These are phyloP conservation scores for Cyberlindnera maclurae DNA, from an alignment of 805 yeast genomes.

Conservation along the genomic window DNA sequence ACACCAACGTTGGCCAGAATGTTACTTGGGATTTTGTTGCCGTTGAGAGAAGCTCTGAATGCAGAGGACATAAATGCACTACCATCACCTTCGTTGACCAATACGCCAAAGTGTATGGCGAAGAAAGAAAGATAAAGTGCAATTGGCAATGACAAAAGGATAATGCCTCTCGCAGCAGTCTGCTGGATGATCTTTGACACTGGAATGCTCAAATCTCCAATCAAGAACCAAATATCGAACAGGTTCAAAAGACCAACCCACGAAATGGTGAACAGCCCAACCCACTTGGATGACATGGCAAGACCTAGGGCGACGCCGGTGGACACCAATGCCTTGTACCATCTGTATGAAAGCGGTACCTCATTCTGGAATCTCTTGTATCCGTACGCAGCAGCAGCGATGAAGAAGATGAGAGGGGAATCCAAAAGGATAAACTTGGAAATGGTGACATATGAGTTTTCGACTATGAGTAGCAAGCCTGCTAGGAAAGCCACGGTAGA, in stretches of 20 bases:
- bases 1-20: slow-evolving; percentile 66
- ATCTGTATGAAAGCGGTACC: slow-evolving; percentile 48
- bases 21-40: slow-evolving; percentile 51
- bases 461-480: slow-evolving; percentile 49
- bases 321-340: slow-evolving; percentile 56
- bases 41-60: slow-evolving; percentile 56
- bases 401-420: slow-evolving; percentile 70
- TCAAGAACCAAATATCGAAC: slow-evolving; percentile 59
- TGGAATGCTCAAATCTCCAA: slow-evolving; percentile 61
- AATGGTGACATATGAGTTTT: slow-evolving; percentile 62
- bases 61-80: slow-evolving; percentile 66
- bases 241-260: slow-evolving; percentile 65
- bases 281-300: slow-evolving; percentile 76
- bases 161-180: slow-evolving; percentile 40
- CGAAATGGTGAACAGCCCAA: slow-evolving; percentile 71
- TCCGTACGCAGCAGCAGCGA: slow-evolving; percentile 62
- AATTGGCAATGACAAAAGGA: slow-evolving; percentile 54
- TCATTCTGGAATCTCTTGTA: slow-evolving; percentile 60
- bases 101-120: slow-evolving; percentile 52
- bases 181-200: slow-evolving; percentile 38
- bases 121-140: slow-evolving; percentile 51
- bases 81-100: slow-evolving; percentile 62
- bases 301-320: slow-evolving; percentile 67
- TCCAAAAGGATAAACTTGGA: slow-evolving; percentile 71
- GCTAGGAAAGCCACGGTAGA: slow-evolving; percentile 55